Conservation (phyloP, 2,329 filamentous ascomycete genomes). For the Ceratocystis ficicola region DNA sequence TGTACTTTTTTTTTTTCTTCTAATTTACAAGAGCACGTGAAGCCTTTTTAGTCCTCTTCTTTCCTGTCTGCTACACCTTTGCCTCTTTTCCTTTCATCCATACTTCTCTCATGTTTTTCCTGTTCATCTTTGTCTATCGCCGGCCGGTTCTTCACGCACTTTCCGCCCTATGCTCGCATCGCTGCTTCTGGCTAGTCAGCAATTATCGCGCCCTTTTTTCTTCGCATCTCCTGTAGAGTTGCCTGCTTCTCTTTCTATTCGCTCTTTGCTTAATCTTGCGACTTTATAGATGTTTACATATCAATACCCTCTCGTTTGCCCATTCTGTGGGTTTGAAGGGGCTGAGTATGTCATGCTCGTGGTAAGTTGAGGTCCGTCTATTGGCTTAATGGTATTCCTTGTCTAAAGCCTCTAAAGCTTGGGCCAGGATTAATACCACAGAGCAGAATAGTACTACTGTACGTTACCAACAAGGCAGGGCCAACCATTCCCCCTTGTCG, state of each 20-base stretch:
- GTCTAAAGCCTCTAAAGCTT: background rate
- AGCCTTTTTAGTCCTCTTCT: background rate
- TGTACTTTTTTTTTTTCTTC: too few relatives aligned
- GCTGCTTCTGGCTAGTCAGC: background rate
- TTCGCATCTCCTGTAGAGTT: background rate
- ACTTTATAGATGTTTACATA: background rate
- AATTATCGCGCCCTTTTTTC: background rate
- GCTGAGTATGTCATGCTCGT: slow-evolving; percentile 16
- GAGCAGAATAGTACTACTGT: background rate
- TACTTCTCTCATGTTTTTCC: background rate
- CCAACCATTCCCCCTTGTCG: background rate
- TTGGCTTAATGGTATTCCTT: background rate
- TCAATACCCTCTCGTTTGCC: slow-evolving; percentile 11
- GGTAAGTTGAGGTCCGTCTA: slow-evolving; percentile 8
- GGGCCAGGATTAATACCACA: background rate
- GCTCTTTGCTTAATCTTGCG: background rate
- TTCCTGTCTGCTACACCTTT: background rate
- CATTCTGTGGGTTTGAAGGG: slow-evolving; percentile 6
- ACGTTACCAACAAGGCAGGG: background rate
- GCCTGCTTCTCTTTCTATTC: background rate
- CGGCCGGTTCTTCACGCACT: too few relatives aligned
- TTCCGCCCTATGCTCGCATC: background rate
- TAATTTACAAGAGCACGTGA: background rate
- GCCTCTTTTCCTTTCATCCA: background rate
- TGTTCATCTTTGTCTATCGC: background rate